These are phyloP conservation scores for Lunasporangiospora selenospora DNA, from an alignment of 192 early-diverging fungal genomes.

Conservation along the genomic window DNA sequence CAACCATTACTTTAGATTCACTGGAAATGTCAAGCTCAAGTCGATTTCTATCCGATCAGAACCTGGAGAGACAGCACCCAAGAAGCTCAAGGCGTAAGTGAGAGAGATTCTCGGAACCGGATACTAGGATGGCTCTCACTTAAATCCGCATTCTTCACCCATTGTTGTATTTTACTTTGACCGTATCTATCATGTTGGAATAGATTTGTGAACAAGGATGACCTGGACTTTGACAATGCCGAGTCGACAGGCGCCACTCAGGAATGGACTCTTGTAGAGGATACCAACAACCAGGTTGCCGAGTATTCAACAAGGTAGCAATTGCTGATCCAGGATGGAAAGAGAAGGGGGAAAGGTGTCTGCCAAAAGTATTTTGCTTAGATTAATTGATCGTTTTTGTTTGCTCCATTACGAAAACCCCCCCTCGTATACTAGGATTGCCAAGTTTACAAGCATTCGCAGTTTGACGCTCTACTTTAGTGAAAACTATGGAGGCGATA, in stretches of 20 bases:
- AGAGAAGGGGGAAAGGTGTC: neutral
- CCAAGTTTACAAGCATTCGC: slow-evolving; percentile 82
- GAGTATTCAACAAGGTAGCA: slow-evolving; percentile 66
- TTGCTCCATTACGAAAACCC: too few relatives aligned
- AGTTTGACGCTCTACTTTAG: slow-evolving; percentile 86
- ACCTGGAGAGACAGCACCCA: slow-evolving; percentile 64
- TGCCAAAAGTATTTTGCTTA: neutral
- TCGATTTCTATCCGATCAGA: slow-evolving; percentile 83
- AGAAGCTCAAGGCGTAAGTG: slow-evolving; percentile 77
- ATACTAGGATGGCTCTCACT: too few relatives aligned
- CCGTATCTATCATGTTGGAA: neutral
- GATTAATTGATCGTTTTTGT: too few relatives aligned
- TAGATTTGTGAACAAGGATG: slow-evolving; percentile 88
- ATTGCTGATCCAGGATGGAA: neutral
- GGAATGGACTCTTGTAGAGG: slow-evolving; percentile 80
- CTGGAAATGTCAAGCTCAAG: slow-evolving; percentile 88
- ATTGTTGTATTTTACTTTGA: neutral
- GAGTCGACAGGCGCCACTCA: slow-evolving; percentile 75
- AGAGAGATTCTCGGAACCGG: too few relatives aligned
- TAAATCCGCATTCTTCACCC: neutral
- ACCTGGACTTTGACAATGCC: slow-evolving; percentile 90
- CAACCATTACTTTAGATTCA: slow-evolving; percentile 77
- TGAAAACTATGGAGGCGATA: slow-evolving; percentile 79
- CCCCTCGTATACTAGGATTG: slow-evolving; percentile 47
- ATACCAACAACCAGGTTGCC: slow-evolving; percentile 52